These are phyloP conservation scores for Atalantia buxifolia DNA, from an alignment of 345 rosid species.

Conservation along the genomic window DNA sequence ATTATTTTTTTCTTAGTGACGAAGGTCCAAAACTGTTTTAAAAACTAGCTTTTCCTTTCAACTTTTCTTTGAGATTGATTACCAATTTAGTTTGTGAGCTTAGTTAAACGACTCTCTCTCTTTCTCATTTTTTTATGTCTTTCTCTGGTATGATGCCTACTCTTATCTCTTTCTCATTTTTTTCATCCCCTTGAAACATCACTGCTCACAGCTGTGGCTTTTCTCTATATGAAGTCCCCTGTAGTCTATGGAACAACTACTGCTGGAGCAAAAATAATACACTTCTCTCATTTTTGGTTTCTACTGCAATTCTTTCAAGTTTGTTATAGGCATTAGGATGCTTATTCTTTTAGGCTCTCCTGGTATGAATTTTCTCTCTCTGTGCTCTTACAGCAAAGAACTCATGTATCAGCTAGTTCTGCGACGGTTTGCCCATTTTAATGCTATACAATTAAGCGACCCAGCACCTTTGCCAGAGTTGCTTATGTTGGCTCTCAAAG, in stretches of 20 bases:
- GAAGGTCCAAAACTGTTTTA: background rate
- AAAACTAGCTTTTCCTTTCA: background rate
- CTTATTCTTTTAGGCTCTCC: background rate
- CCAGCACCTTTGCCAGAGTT: constrained; percentile 73
- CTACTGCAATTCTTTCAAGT: background rate
- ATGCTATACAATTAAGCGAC: constrained; percentile 80
- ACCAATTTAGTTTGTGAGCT: background rate
- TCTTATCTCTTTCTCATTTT: background rate
- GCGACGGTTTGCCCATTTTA: constrained; percentile 83
- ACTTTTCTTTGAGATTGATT: background rate
- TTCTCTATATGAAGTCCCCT: background rate
- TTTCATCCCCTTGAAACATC: background rate
- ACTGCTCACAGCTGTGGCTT: background rate
- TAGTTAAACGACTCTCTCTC: background rate
- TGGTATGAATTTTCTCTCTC: background rate
- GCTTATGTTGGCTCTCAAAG: constrained; percentile 80
- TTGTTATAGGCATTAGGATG: background rate
- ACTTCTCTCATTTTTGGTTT: background rate
- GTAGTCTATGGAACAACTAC: background rate
- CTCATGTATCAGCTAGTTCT: constrained; percentile 96
- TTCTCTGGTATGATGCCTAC: too few relatives aligned
- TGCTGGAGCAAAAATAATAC: background rate
- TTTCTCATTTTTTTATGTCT: background rate
- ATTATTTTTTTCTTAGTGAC: background rate
- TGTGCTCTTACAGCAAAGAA: constrained; percentile 70